Evolutionary conservation across 2,329 filamentous ascomycete species (phyloP).

Genomic region (Trichoderma sp.): DNA sequence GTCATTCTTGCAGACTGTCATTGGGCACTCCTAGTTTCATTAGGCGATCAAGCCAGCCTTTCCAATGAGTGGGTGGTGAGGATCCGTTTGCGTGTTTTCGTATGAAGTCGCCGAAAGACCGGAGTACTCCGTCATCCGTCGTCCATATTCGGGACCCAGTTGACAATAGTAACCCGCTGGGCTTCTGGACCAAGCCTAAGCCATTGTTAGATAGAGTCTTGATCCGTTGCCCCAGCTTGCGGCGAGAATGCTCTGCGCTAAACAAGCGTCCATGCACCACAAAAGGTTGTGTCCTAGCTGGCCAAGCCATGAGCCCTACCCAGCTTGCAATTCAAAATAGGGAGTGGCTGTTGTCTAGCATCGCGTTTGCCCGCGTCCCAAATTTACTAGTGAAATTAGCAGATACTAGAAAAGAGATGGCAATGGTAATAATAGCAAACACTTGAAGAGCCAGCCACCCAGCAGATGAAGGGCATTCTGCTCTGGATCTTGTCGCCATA

Average conservation of each 20-base stretch:
- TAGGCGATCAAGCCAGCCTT: conserved; percentile 3
- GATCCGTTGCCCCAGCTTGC: conserved; percentile 13
- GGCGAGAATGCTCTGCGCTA: neutral
- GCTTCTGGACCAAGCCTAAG: neutral
- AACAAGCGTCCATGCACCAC: neutral
- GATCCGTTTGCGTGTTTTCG: neutral
- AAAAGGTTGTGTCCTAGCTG: conserved; percentile 1
- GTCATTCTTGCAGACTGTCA: neutral
- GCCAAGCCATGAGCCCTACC: neutral
- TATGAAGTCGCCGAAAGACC: neutral
- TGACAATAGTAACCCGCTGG: conserved; percentile 20
- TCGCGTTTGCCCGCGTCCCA: too few relatives aligned
- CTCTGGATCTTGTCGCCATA: neutral
- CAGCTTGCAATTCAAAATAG: neutral
- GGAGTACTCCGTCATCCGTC: conserved; percentile 9
- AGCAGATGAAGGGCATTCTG: neutral
- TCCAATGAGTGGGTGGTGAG: conserved; percentile 8
- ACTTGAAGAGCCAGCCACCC: neutral
- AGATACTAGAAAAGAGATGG: neutral
- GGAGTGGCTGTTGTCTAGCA: neutral
- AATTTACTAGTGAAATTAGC: neutral
- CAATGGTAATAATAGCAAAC: neutral
- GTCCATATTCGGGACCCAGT: conserved; percentile 4
- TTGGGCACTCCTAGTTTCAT: conserved; percentile 7
- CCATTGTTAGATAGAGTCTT: conserved; percentile 16